Conservation (phyloP, 164 flowering plant species). For the Kingdonia uniflora region DNA sequence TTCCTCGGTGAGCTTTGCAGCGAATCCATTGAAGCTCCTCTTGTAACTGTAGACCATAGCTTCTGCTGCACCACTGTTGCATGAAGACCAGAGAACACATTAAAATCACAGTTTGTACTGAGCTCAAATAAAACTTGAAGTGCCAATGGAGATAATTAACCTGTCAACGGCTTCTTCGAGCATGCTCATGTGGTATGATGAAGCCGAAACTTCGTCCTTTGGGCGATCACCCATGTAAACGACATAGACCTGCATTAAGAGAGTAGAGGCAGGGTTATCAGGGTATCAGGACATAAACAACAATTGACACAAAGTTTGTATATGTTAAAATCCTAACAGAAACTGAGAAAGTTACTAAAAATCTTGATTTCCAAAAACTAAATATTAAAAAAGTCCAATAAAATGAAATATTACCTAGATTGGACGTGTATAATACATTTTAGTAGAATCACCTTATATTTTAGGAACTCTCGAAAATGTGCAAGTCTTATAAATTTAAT, state of each 20-base stretch:
- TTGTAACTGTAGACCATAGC: constrained; percentile 29
- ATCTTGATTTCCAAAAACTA: no score
- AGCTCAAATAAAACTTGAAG: not conserved
- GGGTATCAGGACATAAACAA: no score
- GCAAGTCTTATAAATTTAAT: no score
- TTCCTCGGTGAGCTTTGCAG: constrained; percentile 26
- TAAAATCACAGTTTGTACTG: not conserved
- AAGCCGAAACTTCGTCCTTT: constrained; percentile 11
- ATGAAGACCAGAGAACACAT: not conserved
- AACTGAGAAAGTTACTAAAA: no score
- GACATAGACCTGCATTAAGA: constrained; percentile 26
- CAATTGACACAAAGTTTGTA: no score
- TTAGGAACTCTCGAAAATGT: no score
- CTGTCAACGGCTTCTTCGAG: constrained; percentile 24
- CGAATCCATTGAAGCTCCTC: constrained; percentile 50
- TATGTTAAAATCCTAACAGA: no score
- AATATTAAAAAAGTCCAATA: no score
- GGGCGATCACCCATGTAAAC: constrained; percentile 43
- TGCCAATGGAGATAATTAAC: constrained; percentile 6
- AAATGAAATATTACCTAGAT: no score
- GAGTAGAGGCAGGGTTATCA: no score
- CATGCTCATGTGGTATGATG: constrained; percentile 24
- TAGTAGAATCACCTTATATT: no score
- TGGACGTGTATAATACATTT: no score
- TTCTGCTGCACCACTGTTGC: constrained; percentile 14